A percentile compares a stretch with the other conserved stretches of the same genome.
These are phyloP conservation scores for Sclerotiophoma versabilis DNA, from an alignment of 2,329 filamentous ascomycete species.

Conservation along the genomic window DNA sequence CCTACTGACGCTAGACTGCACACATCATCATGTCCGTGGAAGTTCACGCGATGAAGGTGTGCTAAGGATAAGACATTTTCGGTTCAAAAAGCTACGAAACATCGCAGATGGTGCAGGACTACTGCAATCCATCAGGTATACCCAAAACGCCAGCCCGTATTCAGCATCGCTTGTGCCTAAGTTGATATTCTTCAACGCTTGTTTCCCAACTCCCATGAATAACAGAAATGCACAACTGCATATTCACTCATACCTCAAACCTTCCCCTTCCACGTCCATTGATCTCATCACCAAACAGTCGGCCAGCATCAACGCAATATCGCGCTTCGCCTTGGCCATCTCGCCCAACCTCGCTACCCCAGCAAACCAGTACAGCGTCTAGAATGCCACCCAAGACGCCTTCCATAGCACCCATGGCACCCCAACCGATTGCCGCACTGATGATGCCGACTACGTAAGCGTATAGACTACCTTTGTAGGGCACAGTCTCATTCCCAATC, in stretches of 20 bases:
- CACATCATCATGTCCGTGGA: no score
- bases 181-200: background rate
- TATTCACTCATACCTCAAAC: conserved; percentile 35
- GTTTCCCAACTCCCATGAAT: background rate
- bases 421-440: conserved; percentile 94
- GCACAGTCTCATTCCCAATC: conserved; percentile 60
- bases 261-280: conserved; percentile 30
- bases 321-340: conserved; percentile 69
- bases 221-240: background rate
- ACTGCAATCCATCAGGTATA: conserved; percentile 9
- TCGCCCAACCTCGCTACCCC: conserved; percentile 76
- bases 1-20: no score
- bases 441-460: conserved; percentile 93
- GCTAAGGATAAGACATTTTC: background rate
- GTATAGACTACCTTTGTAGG: conserved; percentile 79
- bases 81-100: background rate
- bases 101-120: conserved; percentile 1
- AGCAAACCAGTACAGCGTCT: conserved; percentile 89
- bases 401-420: conserved; percentile 88
- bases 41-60: no score
- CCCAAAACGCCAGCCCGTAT: conserved; percentile 1
- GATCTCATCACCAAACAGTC: conserved; percentile 75
- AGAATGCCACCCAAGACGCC: conserved; percentile 86
- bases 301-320: conserved; percentile 91
- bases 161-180: background rate